Percentiles rank a stretch among this genome's conserved stretches.
These are phyloP conservation scores for Akanthomyces lecanii DNA, from an alignment of 2,329 filamentous ascomycete genomes.

Conservation along the genomic window DNA sequence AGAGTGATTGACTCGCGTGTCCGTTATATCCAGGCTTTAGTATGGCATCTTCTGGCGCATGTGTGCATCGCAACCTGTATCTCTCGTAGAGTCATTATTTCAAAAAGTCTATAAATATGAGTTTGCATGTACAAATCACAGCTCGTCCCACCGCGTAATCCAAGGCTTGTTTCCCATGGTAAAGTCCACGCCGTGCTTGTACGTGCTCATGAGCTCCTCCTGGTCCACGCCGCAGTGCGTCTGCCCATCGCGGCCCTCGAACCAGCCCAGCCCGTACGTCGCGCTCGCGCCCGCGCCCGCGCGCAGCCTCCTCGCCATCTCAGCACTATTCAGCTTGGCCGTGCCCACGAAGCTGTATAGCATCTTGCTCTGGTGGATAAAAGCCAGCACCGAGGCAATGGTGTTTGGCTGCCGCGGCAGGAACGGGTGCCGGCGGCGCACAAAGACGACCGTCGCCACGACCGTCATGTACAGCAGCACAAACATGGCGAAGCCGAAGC, in stretches of 20 bases:
- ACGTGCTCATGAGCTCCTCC: constrained; percentile 63
- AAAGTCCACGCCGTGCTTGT: constrained; percentile 59
- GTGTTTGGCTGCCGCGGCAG: constrained; percentile 74
- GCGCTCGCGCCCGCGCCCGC: constrained; percentile 35
- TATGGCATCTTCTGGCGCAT: too few relatives aligned
- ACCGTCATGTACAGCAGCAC: constrained; percentile 64
- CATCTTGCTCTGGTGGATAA: constrained; percentile 79
- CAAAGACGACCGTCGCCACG: constrained; percentile 57
- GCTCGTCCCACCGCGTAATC: constrained; percentile 39
- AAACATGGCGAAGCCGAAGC: constrained; percentile 55
- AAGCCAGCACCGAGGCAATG: constrained; percentile 70
- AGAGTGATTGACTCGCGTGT: too few relatives aligned
- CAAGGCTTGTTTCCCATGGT: constrained; percentile 49
- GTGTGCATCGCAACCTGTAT: too few relatives aligned
- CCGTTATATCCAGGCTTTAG: not conserved
- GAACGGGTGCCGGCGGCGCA: constrained; percentile 63
- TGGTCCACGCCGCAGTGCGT: constrained; percentile 74
- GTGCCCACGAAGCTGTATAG: constrained; percentile 70
- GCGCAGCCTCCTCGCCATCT: constrained; percentile 58
- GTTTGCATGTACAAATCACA: constrained; percentile 20
- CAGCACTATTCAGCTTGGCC: constrained; percentile 54
- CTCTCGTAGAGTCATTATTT: not conserved
- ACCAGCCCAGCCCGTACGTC: constrained; percentile 75
- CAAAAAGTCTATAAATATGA: too few relatives aligned
- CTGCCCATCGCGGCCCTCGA: constrained; percentile 66